Evolutionary conservation across 2,329 filamentous ascomycete genomes (phyloP), one percentile per base, ranked within the genome.

Genomic region (Penicillium polonicum): DNA sequence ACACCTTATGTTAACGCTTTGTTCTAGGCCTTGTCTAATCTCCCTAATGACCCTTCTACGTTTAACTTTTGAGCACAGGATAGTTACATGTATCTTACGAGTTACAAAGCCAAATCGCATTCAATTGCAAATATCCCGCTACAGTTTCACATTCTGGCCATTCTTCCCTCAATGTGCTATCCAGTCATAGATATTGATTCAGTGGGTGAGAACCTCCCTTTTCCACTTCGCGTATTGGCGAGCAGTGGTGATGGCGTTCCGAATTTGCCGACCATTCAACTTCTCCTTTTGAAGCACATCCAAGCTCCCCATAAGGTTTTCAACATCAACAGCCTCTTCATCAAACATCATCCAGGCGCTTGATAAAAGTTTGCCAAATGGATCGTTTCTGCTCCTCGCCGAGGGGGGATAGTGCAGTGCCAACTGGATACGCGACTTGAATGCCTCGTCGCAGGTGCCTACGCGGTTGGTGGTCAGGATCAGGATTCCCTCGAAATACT

Each of bases 21-120:
- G 13, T 36, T 41, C 19, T 42, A 75, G 73, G 73, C 72, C 2
- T 70, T 74, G 29, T 71, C 71, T 0, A 74, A 64, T 59, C 63
- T 73, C 15, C 66, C 68, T 6, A 70, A 65, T 58, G 70, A 74
- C 44, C 63, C 68, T 1, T 70, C 70, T 3, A 63, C 63, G 3
- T 63, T 66, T 25, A 65, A 62, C 31, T 65, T 70, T 54, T 67
- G 12, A 53, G 13, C 9, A 13, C 13, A 23, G 13, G 10, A 46
- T 25, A n/a, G n/a, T n/a, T n/a, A 8, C 4, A 25, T 41, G 33
- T 17, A 25, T 25, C 10, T 19, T 45, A 25, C 25, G 41, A 29
- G 27, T 15, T 27, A 15, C n/a, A 29, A 21, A 48, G n/a, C 31
- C n/a, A 19, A 35, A 55, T 36, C 3, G 8, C 13, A 3, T 41